phyloP scores from a whole-genome alignment of 192 early-diverging fungal genomes.

The Gigaspora rosea region DNA sequence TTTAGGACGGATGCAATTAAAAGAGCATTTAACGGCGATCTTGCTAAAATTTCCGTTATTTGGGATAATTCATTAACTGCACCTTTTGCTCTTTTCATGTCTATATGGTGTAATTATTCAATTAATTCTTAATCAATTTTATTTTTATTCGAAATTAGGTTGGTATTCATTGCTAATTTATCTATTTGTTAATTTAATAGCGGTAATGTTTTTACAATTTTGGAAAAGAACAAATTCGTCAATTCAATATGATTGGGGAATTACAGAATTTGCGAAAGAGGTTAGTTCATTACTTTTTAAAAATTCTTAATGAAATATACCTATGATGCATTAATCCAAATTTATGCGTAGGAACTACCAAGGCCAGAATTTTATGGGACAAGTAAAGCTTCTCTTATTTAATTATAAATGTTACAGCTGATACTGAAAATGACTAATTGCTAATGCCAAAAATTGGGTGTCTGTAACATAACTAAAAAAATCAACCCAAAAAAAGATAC shows the following conservation, averaged over 20 bases:
- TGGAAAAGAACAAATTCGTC: constrained; percentile 59
- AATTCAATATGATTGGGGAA: constrained; percentile 61
- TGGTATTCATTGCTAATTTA: constrained; percentile 10
- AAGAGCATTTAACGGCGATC: no score
- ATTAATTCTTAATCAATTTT: not conserved
- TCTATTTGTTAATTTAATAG: constrained; percentile 15
- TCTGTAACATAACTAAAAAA: no score
- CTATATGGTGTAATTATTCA: constrained; percentile 53
- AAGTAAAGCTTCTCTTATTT: not conserved
- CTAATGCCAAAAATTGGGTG: no score
- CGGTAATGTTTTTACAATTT: constrained; percentile 57
- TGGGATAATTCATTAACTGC: constrained; percentile 65
- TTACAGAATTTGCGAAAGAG: constrained; percentile 48
- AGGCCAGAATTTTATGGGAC: constrained; percentile 65
- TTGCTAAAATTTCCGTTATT: constrained; percentile 25
- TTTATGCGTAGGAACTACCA: constrained; percentile 38
- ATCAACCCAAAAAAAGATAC: not conserved
- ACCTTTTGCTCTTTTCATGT: constrained; percentile 61
- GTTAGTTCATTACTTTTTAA: no score
- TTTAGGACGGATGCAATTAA: not conserved
- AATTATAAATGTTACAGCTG: no score
- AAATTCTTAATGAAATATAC: no score
- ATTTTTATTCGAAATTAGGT: not conserved
- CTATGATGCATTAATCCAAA: no score
- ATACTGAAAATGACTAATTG: no score